A percentile compares a stretch with the other conserved stretches of the same genome.
Conservation (phyloP, 768 basidiomycete species). For the Tricholoma flavovirens region DNA sequence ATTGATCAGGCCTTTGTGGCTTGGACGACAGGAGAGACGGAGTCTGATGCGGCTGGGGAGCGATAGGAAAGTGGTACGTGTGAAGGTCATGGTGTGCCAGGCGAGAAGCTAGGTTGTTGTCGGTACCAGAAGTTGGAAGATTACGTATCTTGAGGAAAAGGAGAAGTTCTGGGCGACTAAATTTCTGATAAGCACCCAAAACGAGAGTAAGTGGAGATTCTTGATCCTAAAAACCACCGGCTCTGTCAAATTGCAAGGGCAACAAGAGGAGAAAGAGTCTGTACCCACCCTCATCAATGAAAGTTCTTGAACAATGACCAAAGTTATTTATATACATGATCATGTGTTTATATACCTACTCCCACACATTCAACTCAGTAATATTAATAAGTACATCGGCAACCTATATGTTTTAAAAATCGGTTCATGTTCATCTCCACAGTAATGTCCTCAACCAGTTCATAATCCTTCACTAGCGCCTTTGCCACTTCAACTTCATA, state of each 20-base stretch:
- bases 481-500: conserved; percentile 34
- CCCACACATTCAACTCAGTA: too few species aligned
- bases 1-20: conserved; percentile 25
- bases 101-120: conserved; percentile 61
- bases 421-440: conserved; percentile 43
- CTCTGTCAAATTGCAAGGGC: conserved; percentile 10
- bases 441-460: conserved; percentile 35
- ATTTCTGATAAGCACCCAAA: conserved; percentile 61
- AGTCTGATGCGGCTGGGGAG: conserved; percentile 20
- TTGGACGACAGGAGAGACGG: conserved; percentile 26
- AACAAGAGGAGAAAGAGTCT: conserved; percentile 1
- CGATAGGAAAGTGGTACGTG: conserved; percentile 56
- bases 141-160: conserved; percentile 72
- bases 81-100: conserved; percentile 73
- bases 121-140: conserved; percentile 58
- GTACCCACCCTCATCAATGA: conserved; percentile 41
- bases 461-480: conserved; percentile 44
- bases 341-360: not conserved
- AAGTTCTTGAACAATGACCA: not conserved
- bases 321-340: not conserved
- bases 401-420: conserved; percentile 56
- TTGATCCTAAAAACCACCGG: conserved; percentile 25
- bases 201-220: conserved; percentile 42
- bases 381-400: too few species aligned
- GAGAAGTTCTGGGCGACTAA: conserved; percentile 61